Evolutionary conservation across 2,329 filamentous ascomycete species (phyloP), one percentile per base, ranked within the genome.

Genomic region (Mollisiaceae sp.): DNA sequence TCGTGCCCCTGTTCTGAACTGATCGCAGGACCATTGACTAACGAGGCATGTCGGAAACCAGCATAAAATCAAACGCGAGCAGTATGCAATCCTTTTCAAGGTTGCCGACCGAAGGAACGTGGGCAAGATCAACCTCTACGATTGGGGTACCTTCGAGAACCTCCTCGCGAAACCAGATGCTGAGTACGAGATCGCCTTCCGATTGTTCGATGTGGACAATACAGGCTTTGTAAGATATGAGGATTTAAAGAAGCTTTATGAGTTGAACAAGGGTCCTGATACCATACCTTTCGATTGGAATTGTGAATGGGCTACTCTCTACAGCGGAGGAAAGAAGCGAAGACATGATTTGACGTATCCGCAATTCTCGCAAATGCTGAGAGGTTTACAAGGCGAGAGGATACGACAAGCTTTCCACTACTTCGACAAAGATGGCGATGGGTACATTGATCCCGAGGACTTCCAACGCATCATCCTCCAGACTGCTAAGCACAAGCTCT

Each of bases 151-250:
- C 70, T 99, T 98, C 79, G 92, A 97, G 81, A 96, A 97, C 82
- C 86, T 99, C 69, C 89, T 99, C 65, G 85, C 86, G 72, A 98
- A 97, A 81, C 91, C 95, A 68, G 95, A 98, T 76, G 95, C 95
- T 78, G 95, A 99, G 82, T 99, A 99, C 81, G 94, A 98, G 79
- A 97, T 99, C 74, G 94, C 95, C 18, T 99, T 98, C 82, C 92
- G 95, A 74, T 86, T 99, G 63, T 99, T 99, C 80, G 94, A 98
- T 76, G 85, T 92, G 73, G 89, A 94, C 60, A 87, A 91, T 67
- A 91, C 88, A 22, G 95, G 95, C 67, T 86, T 86, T 58, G 93
- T 99, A 75, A 94, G 94, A 78, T 97, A 94, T 76, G 91, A 97
- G 45, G 88, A 93, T 74, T 94, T 99, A 80, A 89, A 92, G 76